These are phyloP conservation scores for Ashbya aceris DNA, from an alignment of 1,139 yeast species.

Conservation along the genomic window DNA sequence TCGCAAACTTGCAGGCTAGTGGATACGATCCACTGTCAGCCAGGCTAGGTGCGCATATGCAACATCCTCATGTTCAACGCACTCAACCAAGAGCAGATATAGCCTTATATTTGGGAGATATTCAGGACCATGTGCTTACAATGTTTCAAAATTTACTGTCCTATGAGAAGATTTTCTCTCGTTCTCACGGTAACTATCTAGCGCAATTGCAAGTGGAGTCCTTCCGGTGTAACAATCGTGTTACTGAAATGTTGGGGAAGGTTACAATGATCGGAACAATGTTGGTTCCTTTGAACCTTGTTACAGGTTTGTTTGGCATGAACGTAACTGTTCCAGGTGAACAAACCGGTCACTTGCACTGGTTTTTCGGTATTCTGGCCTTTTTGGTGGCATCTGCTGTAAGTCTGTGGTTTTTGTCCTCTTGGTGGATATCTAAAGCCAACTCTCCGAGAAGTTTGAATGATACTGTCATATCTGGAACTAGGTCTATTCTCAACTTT, in stretches of 20 bases:
- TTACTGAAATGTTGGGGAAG: slow-evolving; percentile 78
- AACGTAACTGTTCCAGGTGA: slow-evolving; percentile 82
- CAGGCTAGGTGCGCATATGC: neutral
- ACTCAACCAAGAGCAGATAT: slow-evolving; percentile 76
- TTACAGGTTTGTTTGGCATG: slow-evolving; percentile 95
- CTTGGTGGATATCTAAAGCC: slow-evolving; percentile 34
- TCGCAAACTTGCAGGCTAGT: slow-evolving; percentile 27
- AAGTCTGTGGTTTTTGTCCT: slow-evolving; percentile 31
- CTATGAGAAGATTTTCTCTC: slow-evolving; percentile 84
- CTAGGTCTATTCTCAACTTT: slow-evolving; percentile 30
- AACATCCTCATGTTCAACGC: slow-evolving; percentile 7
- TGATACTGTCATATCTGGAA: slow-evolving; percentile 27
- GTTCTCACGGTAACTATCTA: slow-evolving; percentile 85
- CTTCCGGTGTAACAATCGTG: slow-evolving; percentile 72
- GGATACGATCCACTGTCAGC: neutral
- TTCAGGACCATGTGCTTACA: slow-evolving; percentile 89
- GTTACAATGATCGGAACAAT: slow-evolving; percentile 88
- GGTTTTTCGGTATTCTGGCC: slow-evolving; percentile 65
- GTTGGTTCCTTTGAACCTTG: slow-evolving; percentile 77
- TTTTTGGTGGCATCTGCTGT: slow-evolving; percentile 36
- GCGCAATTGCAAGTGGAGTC: slow-evolving; percentile 93
- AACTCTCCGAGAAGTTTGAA: slow-evolving; percentile 28
- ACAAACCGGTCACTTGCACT: slow-evolving; percentile 32
- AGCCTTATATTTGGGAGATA: slow-evolving; percentile 83
- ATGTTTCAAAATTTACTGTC: slow-evolving; percentile 87